Percentiles rank a stretch among this genome's conserved stretches.
Evolutionary conservation across 139 green algal genomes (phyloP).

Genomic region (Zygnema circumcarinatum): DNA sequence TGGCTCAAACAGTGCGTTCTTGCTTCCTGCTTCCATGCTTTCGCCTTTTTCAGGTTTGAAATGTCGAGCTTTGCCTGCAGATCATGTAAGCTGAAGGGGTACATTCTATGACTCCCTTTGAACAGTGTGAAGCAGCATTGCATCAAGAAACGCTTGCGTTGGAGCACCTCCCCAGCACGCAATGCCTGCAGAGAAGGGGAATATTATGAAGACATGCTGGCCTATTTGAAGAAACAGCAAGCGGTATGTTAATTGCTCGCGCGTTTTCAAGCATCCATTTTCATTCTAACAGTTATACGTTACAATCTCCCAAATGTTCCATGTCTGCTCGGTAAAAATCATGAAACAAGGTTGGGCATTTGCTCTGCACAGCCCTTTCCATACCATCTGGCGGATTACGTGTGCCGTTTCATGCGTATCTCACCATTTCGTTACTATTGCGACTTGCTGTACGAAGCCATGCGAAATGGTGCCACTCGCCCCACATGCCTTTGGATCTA

Average conservation of each 20-base stretch:
- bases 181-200: slow-evolving; percentile 77
- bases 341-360: background rate
- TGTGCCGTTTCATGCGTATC: slow-evolving; percentile 83
- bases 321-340: too few species aligned
- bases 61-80: background rate
- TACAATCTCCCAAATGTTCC: too few species aligned
- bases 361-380: slow-evolving; percentile 77
- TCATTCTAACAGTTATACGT: background rate
- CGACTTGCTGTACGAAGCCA: slow-evolving; percentile 77
- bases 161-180: slow-evolving; percentile 71
- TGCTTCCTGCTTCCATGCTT: too few species aligned
- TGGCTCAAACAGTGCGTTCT: slow-evolving; percentile 20
- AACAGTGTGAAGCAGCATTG: slow-evolving; percentile 84
- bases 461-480: slow-evolving; percentile 63
- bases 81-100: background rate
- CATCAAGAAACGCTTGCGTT: slow-evolving; percentile 77
- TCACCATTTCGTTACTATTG: slow-evolving; percentile 90
- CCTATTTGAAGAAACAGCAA: slow-evolving; percentile 68
- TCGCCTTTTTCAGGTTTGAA: background rate
- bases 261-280: background rate
- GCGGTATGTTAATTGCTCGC: slow-evolving; percentile 49
- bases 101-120: background rate
- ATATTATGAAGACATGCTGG: slow-evolving; percentile 91
- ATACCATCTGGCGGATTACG: slow-evolving; percentile 87
- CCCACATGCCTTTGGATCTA: too few species aligned